Evolutionary conservation across 2,329 filamentous ascomycete genomes (phyloP).

Genomic region (Chaetothyriales sp.): DNA sequence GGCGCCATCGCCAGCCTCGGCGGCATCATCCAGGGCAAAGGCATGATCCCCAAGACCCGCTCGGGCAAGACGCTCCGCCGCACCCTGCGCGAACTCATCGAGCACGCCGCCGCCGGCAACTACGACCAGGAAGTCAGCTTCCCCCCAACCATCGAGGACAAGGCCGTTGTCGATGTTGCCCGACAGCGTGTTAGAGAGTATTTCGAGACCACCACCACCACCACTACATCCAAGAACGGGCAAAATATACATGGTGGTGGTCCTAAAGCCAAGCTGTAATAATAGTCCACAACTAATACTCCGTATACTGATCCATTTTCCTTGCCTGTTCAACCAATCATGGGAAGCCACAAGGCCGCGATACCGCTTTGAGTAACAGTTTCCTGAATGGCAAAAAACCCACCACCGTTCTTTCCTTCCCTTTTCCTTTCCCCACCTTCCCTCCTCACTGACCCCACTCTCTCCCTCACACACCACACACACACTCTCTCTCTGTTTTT

Average conservation of each 20-base stretch:
- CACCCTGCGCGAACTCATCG: constrained; percentile 67
- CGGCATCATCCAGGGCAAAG: constrained; percentile 68
- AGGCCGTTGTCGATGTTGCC: constrained; percentile 57
- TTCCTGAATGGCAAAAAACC: too few relatives aligned
- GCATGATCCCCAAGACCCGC: constrained; percentile 81
- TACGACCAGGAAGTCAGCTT: constrained; percentile 57
- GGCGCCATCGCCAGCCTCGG: constrained; percentile 75
- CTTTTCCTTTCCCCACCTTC: too few relatives aligned
- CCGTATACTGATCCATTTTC: too few relatives aligned
- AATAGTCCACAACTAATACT: too few relatives aligned
- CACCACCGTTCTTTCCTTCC: too few relatives aligned
- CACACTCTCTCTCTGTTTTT: too few relatives aligned
- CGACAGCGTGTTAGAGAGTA: constrained; percentile 58
- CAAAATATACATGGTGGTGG: constrained; percentile 3
- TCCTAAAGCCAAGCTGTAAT: too few relatives aligned
- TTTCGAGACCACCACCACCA: constrained; percentile 38
- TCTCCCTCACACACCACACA: too few relatives aligned
- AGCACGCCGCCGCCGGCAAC: constrained; percentile 62
- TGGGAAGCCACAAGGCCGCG: too few relatives aligned
- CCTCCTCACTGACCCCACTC: too few relatives aligned
- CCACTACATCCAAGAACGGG: background rate
- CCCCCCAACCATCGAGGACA: constrained; percentile 76
- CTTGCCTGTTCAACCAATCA: too few relatives aligned
- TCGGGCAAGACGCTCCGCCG: constrained; percentile 81
- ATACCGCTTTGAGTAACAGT: too few relatives aligned